Evolutionary conservation across 2,329 filamentous ascomycete genomes (phyloP).

Genomic region (Colletotrichum sp.): DNA sequence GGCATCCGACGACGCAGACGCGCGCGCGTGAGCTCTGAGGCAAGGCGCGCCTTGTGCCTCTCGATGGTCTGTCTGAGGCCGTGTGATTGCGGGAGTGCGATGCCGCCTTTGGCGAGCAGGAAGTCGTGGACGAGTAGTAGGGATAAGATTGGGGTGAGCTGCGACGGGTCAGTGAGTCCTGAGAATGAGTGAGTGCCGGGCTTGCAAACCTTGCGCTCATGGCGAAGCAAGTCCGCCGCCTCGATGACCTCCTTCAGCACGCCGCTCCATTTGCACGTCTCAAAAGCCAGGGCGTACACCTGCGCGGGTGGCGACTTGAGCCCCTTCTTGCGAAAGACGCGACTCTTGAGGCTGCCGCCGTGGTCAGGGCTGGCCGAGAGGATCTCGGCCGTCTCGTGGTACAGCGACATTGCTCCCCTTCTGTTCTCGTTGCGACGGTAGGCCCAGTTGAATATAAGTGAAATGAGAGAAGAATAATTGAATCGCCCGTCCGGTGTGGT

Average conservation of each 20-base stretch:
- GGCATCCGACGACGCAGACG: slow-evolving; percentile 74
- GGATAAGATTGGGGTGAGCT: slow-evolving; percentile 83
- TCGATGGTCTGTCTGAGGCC: slow-evolving; percentile 78
- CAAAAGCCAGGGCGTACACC: slow-evolving; percentile 85
- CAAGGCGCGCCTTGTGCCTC: slow-evolving; percentile 80
- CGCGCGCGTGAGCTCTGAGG: slow-evolving; percentile 81
- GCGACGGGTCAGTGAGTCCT: slow-evolving; percentile 14
- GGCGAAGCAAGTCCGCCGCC: slow-evolving; percentile 73
- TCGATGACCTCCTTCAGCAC: slow-evolving; percentile 92
- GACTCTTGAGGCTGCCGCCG: slow-evolving; percentile 86
- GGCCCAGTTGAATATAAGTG: not conserved
- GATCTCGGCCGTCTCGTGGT: slow-evolving; percentile 86
- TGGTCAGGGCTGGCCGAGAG: slow-evolving; percentile 67
- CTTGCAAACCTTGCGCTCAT: slow-evolving; percentile 78
- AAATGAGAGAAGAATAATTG: not conserved
- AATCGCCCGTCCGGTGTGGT: not conserved
- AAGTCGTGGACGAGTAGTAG: slow-evolving; percentile 88
- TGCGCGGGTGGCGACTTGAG: slow-evolving; percentile 81
- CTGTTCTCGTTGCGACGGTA: not conserved
- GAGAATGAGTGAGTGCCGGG: not conserved
- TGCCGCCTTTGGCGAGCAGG: slow-evolving; percentile 79
- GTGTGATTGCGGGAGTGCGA: slow-evolving; percentile 81
- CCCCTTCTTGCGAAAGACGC: slow-evolving; percentile 76
- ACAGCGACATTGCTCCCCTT: slow-evolving; percentile 77
- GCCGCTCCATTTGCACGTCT: slow-evolving; percentile 89